phyloP scores from a whole-genome alignment of 2,329 filamentous ascomycete genomes.

The Phymatotrichopsis omnivora region DNA sequence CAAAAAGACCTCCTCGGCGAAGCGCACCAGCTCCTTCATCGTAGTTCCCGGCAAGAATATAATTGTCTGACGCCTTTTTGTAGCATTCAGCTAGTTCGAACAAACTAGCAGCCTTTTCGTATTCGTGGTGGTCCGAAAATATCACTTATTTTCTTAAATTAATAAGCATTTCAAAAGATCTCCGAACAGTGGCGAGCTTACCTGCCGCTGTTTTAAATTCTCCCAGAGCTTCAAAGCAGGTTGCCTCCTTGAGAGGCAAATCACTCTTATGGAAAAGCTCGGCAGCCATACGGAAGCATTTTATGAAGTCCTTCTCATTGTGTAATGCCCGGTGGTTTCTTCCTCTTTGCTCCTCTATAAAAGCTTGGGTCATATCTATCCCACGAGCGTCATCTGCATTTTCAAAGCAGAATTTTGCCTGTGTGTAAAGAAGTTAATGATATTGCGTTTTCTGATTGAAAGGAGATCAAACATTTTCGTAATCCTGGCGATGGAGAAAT shows the following conservation, averaged over 20 bases:
- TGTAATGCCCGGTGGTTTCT: conserved; percentile 6
- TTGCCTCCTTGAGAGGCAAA: conserved; percentile 16
- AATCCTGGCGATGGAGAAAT: conserved; percentile 29
- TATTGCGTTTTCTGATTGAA: too few relatives aligned
- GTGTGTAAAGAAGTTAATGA: not conserved
- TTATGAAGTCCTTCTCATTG: conserved; percentile 18
- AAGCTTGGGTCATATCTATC: conserved; percentile 9
- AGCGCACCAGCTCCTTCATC: conserved; percentile 12
- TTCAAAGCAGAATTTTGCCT: conserved; percentile 19
- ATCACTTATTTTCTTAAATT: conserved; percentile 5
- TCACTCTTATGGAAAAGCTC: conserved; percentile 14
- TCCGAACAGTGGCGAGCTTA: conserved; percentile 1
- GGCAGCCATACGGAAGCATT: conserved; percentile 15
- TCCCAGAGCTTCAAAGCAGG: conserved; percentile 17
- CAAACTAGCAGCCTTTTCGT: conserved; percentile 10
- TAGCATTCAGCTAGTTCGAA: not conserved
- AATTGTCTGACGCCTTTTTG: conserved; percentile 7
- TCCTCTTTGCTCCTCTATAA: conserved; percentile 19
- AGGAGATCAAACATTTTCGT: conserved; percentile 21
- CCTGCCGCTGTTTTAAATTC: conserved; percentile 13
- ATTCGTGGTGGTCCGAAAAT: conserved; percentile 3
- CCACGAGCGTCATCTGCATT: conserved; percentile 14
- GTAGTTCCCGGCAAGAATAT: not conserved
- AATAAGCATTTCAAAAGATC: not conserved
- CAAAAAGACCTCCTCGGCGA: conserved; percentile 3